Evolutionary conservation across 306 rosid genomes (phyloP).

Genomic region (Phaseolus lunatus): DNA sequence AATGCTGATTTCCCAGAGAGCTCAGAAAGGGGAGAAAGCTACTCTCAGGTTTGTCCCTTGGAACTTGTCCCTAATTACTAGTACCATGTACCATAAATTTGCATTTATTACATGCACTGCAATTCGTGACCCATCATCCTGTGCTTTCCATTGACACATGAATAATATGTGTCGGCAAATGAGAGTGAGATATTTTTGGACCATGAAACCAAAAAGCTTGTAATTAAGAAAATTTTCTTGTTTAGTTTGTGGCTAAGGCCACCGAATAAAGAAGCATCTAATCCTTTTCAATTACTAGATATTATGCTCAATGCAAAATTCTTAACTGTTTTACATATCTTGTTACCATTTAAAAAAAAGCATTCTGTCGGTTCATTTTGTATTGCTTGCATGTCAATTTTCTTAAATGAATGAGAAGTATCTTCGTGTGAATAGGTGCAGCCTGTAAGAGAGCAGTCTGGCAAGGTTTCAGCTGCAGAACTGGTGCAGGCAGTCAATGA

Average conservation of each 20-base stretch:
- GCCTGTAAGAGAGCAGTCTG: slow-evolving; percentile 67
- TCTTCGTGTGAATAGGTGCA: slow-evolving; percentile 53
- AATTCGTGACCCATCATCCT: slow-evolving; percentile 34
- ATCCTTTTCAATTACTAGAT: slow-evolving; percentile 35
- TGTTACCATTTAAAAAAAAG: background rate
- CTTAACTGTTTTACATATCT: slow-evolving; percentile 27
- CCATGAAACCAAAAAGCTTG: slow-evolving; percentile 15
- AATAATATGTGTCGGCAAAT: background rate
- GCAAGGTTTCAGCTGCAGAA: slow-evolving; percentile 86
- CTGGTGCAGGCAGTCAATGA: slow-evolving; percentile 93
- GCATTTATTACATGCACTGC: slow-evolving; percentile 5
- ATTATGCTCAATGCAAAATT: slow-evolving; percentile 24
- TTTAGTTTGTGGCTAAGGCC: background rate
- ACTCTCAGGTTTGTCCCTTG: slow-evolving; percentile 70
- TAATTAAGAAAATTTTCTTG: background rate
- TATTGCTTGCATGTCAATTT: slow-evolving; percentile 35
- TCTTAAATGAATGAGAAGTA: slow-evolving; percentile 50
- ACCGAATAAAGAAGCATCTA: slow-evolving; percentile 11
- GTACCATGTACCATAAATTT: slow-evolving; percentile 1
- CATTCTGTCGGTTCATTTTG: slow-evolving; percentile 11
- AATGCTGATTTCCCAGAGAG: slow-evolving; percentile 56
- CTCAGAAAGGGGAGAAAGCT: slow-evolving; percentile 60
- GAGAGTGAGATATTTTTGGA: background rate
- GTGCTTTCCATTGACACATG: slow-evolving; percentile 1
- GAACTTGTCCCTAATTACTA: slow-evolving; percentile 22